Base-by-base conservation (phyloP, 345 rosid species). In the Syzygium oleosum region DNA sequence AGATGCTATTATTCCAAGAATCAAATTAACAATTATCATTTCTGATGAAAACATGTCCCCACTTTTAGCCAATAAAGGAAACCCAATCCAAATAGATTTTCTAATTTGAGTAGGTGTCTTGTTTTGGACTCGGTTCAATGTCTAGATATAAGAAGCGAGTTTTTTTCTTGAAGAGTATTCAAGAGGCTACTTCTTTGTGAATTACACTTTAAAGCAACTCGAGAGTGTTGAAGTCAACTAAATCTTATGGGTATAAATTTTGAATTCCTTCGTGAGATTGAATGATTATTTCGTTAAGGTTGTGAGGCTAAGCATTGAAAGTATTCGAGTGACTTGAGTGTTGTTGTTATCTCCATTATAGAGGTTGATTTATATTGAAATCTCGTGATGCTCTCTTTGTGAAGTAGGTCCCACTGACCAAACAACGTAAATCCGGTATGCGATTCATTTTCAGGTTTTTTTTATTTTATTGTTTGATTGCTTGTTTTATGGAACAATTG, bases 351-450 rank as follows among this genome's bases (percentile, higher is more conserved):
- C 2, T 23, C 10, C 5, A 9, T 56, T 23, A 27, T 9, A 22
- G 4, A 12, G 0, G 3, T 56, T 56, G n/a, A 56, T 10, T 12
- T 23, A 56, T 56, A 56, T 2, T 56, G 61, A 12, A 23, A 56
- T 23, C n/a, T 7, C 4, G 0, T 22, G 13, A 5, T 10, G 1
- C n/a, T 56, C n/a, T 56, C 61, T n/a, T 3, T 1, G 5, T 23
- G 12, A 0, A 56, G n/a, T 56, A 56, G n/a, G 61, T 53, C 9
- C 8, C n/a, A 23, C 5, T 4, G 5, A 56, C 21, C 5, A 10
- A 23, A 56, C n/a, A 23, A 56, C n/a, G 8, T 9, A 56, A 23
- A 22, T 56, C 12, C 23, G 1, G 13, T 22, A 56, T 56, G 2
- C n/a, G 1, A 23, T 56, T 56, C 13, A 56, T 4, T 9, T 56